Percentiles rank a stretch among this genome's conserved stretches.
Conservation (phyloP, 2,329 filamentous ascomycete species). For the Pseudogymnoascus sp. region DNA sequence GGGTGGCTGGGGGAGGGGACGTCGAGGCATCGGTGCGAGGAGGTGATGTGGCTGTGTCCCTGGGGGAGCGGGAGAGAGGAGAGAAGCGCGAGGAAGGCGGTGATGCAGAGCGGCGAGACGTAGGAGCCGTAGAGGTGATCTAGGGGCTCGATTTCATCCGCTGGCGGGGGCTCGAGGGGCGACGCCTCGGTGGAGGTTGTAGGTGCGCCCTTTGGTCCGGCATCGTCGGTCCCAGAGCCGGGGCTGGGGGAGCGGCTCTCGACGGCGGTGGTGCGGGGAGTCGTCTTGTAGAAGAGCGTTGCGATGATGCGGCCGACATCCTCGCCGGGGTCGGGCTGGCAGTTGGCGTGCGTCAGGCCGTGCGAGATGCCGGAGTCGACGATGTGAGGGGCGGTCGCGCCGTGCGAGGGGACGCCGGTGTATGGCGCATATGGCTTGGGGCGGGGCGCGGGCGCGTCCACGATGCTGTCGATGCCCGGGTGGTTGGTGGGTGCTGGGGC, state of each 20-base stretch:
- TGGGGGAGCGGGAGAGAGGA: slow-evolving; percentile 48
- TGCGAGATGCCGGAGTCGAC: slow-evolving; percentile 55
- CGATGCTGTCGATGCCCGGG: slow-evolving; percentile 56
- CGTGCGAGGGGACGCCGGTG: slow-evolving; percentile 51
- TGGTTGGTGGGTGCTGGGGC: slow-evolving; percentile 42
- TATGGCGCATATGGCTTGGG: slow-evolving; percentile 40
- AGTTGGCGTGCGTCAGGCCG: slow-evolving; percentile 54
- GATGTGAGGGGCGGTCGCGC: slow-evolving; percentile 46
- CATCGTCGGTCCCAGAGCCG: slow-evolving; percentile 26
- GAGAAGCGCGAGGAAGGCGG: slow-evolving; percentile 58
- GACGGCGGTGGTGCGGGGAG: slow-evolving; percentile 23
- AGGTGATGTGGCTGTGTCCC: slow-evolving; percentile 42
- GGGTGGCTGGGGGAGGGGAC: slow-evolving; percentile 41
- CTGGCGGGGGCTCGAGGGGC: slow-evolving; percentile 48
- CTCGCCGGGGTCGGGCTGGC: slow-evolving; percentile 42
- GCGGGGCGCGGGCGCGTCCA: slow-evolving; percentile 39
- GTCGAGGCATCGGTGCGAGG: slow-evolving; percentile 58
- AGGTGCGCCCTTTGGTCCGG: slow-evolving; percentile 40
- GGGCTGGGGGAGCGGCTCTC: slow-evolving; percentile 21
- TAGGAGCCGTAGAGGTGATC: slow-evolving; percentile 59
- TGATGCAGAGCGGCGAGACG: slow-evolving; percentile 55
- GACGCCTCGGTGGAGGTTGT: slow-evolving; percentile 49
- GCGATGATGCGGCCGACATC: slow-evolving; percentile 46
- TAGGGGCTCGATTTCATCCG: slow-evolving; percentile 46
- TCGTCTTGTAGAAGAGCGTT: slow-evolving; percentile 54